These are phyloP conservation scores for Crithidia sp. DNA, from an alignment of 208 protist species.

Conservation along the genomic window DNA sequence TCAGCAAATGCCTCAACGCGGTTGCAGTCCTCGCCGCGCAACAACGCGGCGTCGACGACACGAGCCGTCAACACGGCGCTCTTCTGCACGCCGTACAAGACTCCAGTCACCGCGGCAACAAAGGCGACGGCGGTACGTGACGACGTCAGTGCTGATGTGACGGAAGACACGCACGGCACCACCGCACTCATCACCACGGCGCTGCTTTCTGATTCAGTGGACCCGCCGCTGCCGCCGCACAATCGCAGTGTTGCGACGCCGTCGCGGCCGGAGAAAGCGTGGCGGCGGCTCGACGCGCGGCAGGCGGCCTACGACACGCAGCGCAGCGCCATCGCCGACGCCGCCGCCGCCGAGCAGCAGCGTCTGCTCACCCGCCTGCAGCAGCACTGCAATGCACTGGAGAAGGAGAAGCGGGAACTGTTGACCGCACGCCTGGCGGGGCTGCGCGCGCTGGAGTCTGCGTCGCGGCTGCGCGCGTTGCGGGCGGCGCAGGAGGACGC, in stretches of 20 bases:
- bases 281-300: background rate
- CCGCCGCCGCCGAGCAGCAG: slow-evolving; percentile 31
- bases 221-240: background rate
- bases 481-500: slow-evolving; percentile 25
- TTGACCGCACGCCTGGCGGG: slow-evolving; percentile 8
- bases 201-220: background rate
- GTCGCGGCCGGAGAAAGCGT: background rate
- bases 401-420: slow-evolving; percentile 19
- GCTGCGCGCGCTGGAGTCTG: slow-evolving; percentile 27
- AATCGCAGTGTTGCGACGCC: background rate
- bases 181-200: background rate
- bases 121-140: background rate
- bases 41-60: background rate
- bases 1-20: background rate
- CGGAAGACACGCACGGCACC: background rate
- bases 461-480: slow-evolving; percentile 26
- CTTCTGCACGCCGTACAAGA: slow-evolving; percentile 7
- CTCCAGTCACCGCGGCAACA: background rate
- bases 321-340: slow-evolving; percentile 19
- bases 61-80: slow-evolving; percentile 1
- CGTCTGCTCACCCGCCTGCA: slow-evolving; percentile 34
- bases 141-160: background rate
- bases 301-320: slow-evolving; percentile 24
- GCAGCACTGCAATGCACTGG: slow-evolving; percentile 12
- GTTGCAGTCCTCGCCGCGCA: background rate